A percentile compares a stretch with the other conserved stretches of the same genome.
Evolutionary conservation across 2,329 filamentous ascomycete genomes (phyloP).

Genomic region (Fusarium drepaniforme): DNA sequence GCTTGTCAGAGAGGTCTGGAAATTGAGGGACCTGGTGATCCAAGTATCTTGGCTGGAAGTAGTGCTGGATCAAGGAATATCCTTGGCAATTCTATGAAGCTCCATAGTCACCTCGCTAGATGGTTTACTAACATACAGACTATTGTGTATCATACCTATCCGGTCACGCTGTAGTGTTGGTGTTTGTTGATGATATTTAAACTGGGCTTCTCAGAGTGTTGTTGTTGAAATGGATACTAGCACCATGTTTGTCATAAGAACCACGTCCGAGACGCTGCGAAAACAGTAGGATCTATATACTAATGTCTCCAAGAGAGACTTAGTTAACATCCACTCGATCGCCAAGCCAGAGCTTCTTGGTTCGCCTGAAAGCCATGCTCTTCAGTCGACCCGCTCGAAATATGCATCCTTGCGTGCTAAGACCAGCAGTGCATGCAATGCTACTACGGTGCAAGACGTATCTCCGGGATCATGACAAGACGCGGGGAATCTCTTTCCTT

Average conservation of each 20-base stretch:
- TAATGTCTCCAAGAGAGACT: neutral
- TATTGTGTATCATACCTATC: too few species aligned
- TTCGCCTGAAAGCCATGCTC: neutral
- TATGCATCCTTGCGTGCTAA: neutral
- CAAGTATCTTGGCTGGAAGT: neutral
- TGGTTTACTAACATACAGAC: neutral
- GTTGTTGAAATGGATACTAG: neutral
- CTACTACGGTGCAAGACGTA: neutral
- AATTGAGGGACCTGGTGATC: neutral
- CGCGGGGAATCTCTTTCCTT: neutral
- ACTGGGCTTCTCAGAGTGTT: neutral
- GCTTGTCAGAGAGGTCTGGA: neutral
- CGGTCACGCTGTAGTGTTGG: neutral
- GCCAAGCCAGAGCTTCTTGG: conserved; percentile 4
- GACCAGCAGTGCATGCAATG: neutral
- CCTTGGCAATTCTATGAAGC: neutral
- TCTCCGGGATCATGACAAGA: neutral
- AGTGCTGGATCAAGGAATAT: neutral
- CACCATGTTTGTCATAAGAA: neutral
- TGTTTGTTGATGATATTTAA: neutral
- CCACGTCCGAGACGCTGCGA: conserved; percentile 5
- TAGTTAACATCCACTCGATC: neutral
- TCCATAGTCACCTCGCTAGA: neutral
- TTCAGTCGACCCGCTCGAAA: neutral
- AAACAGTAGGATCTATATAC: conserved; percentile 18